A percentile compares a stretch with the other conserved stretches of the same genome.
phyloP scores from a whole-genome alignment of 495 filamentous ascomycete species.

The Symbiotaphrina buchneri region DNA sequence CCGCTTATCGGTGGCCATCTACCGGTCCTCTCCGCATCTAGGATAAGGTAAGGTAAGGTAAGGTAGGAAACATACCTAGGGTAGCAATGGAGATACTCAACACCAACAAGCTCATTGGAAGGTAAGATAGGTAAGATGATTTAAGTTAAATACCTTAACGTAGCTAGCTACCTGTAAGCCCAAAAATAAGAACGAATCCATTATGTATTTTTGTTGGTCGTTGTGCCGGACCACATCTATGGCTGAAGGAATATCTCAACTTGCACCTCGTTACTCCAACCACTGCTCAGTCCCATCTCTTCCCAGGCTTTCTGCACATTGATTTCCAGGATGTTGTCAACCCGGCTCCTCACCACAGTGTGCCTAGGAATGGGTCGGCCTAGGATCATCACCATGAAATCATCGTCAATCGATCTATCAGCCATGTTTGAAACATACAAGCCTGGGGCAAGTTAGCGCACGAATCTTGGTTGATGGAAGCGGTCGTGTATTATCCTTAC shows the following conservation, averaged over 20 bases:
- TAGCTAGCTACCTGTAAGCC: too few relatives aligned
- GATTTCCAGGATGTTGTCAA: slow-evolving; percentile 43
- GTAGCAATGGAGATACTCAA: too few relatives aligned
- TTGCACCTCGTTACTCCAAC: slow-evolving; percentile 70
- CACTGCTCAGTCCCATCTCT: slow-evolving; percentile 39
- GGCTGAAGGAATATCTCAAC: slow-evolving; percentile 40
- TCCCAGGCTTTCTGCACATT: slow-evolving; percentile 65
- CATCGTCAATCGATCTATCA: slow-evolving; percentile 29
- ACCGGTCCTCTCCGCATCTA: too few relatives aligned
- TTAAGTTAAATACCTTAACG: too few relatives aligned
- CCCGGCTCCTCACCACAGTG: slow-evolving; percentile 36
- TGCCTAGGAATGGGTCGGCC: slow-evolving; percentile 41
- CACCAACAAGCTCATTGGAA: too few relatives aligned
- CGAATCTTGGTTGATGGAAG: neutral
- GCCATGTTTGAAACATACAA: slow-evolving; percentile 48
- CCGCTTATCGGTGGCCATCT: too few relatives aligned
- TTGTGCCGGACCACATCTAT: too few relatives aligned
- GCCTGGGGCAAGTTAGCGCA: slow-evolving; percentile 16
- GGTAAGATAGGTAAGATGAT: too few relatives aligned
- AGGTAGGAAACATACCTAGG: too few relatives aligned
- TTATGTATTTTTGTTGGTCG: neutral
- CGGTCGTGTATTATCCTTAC: slow-evolving; percentile 19
- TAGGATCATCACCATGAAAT: slow-evolving; percentile 58
- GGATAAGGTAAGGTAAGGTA: too few relatives aligned
- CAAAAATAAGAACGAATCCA: too few relatives aligned